These are phyloP conservation scores for Xerocomus amazonicus DNA, from an alignment of 1,284 basidiomycete species.

Conservation along the genomic window DNA sequence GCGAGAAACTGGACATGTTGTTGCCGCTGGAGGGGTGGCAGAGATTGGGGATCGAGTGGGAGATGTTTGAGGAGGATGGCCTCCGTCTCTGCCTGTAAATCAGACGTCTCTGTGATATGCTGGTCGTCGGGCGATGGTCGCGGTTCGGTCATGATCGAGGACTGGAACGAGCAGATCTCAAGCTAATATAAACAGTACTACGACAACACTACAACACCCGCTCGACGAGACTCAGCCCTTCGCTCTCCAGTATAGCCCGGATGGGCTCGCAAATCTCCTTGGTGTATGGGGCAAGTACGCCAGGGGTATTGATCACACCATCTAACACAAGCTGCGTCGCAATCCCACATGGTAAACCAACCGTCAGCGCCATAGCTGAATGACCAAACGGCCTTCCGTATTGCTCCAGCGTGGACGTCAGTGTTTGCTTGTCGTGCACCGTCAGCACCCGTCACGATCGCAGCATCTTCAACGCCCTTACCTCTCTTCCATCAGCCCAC, in stretches of 20 bases:
- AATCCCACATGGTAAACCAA: constrained; percentile 93
- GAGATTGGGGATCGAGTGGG: constrained; percentile 29
- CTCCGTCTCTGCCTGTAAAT: constrained; percentile 67
- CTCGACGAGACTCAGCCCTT: constrained; percentile 83
- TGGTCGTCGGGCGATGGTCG: constrained; percentile 49
- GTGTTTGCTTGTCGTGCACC: constrained; percentile 56
- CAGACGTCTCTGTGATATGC: constrained; percentile 61
- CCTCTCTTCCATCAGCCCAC: constrained; percentile 77
- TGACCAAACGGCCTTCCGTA: constrained; percentile 84
- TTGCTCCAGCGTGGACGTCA: constrained; percentile 90
- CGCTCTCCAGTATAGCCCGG: constrained; percentile 72
- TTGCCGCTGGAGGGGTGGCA: constrained; percentile 47
- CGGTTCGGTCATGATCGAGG: constrained; percentile 19
- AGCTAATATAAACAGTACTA: not conserved
- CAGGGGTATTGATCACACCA: constrained; percentile 72
- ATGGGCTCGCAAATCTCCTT: constrained; percentile 86
- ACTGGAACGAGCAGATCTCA: too few species aligned
- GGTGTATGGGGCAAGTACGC: constrained; percentile 87
- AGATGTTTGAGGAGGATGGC: constrained; percentile 51
- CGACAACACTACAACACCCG: constrained; percentile 45
- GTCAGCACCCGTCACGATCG: constrained; percentile 10
- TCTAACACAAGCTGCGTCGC: constrained; percentile 83
- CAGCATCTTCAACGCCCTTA: constrained; percentile 31
- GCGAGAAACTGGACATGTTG: constrained; percentile 67
- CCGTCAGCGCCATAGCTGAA: constrained; percentile 91